Evolutionary conservation across 2,329 filamentous ascomycete species (phyloP).

Genomic region (Talaromyces sp.): DNA sequence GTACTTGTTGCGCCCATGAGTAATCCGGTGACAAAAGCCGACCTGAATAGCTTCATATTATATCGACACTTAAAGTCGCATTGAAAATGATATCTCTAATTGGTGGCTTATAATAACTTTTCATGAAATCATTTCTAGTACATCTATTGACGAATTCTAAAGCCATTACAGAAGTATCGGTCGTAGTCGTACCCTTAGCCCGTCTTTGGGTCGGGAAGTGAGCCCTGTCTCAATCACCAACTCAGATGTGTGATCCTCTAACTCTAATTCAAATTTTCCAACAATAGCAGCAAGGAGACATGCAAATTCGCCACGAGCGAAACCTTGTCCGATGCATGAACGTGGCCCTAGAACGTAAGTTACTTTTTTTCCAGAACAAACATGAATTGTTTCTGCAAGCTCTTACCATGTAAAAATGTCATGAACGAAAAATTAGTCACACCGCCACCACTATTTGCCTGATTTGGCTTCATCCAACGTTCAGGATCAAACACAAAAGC

Average conservation of each 20-base stretch:
- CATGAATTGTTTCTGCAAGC: neutral
- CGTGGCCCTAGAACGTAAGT: conserved; percentile 16
- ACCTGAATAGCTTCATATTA: too few relatives aligned
- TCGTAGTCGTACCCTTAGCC: neutral
- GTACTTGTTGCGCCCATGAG: neutral
- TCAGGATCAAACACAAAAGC: conserved; percentile 75
- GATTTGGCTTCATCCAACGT: conserved; percentile 61
- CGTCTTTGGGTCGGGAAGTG: conserved; percentile 9
- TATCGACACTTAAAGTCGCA: too few relatives aligned
- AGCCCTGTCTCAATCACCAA: conserved; percentile 14
- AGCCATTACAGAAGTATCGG: neutral
- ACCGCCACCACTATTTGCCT: conserved; percentile 61
- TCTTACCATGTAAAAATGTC: conserved; percentile 70
- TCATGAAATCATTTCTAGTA: neutral
- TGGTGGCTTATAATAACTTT: neutral
- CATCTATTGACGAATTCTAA: neutral
- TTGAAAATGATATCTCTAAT: too few relatives aligned
- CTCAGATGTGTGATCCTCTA: conserved; percentile 24
- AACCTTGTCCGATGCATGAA: conserved; percentile 28
- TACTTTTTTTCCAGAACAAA: neutral
- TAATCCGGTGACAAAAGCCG: too few relatives aligned
- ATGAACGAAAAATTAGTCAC: conserved; percentile 67
- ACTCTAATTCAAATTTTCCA: conserved; percentile 62
- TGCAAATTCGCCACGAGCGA: conserved; percentile 72
- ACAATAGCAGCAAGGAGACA: conserved; percentile 70